A percentile compares a stretch with the other conserved stretches of the same genome.
phyloP scores from a whole-genome alignment of 73 alveolate species.

The Effrenium voratum region DNA sequence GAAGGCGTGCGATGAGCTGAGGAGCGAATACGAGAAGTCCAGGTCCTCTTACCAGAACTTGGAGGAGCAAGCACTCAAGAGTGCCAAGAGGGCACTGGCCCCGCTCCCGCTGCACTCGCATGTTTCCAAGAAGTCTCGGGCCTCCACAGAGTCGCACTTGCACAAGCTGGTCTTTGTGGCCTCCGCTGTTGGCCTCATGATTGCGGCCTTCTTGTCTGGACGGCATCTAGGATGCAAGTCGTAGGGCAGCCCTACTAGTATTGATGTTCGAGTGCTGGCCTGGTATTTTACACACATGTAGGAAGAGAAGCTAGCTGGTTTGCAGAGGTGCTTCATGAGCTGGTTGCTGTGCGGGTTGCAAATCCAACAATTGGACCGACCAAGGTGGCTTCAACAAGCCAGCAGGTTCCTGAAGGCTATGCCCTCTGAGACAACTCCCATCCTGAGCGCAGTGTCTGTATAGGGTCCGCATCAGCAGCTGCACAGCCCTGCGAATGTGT shows the following conservation, averaged over 20 bases:
- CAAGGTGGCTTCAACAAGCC: slow-evolving; percentile 48
- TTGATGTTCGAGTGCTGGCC: background rate
- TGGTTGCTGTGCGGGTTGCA: no score
- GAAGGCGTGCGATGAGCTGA: background rate
- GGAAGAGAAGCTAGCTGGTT: background rate
- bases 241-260: no score
- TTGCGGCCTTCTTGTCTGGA: background rate
- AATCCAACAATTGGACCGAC: background rate
- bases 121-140: slow-evolving; percentile 1
- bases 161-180: background rate
- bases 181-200: background rate
- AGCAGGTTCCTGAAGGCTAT: background rate
- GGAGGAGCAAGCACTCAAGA: slow-evolving; percentile 40
- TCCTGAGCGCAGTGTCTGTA: slow-evolving; percentile 5
- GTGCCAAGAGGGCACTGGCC: slow-evolving; percentile 5
- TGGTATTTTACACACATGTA: background rate
- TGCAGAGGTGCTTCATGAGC: background rate
- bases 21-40: slow-evolving; percentile 11
- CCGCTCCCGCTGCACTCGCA: slow-evolving; percentile 18
- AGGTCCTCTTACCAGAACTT: background rate
- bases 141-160: background rate
- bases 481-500: no score
- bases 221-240: slow-evolving; percentile 28
- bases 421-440: slow-evolving; percentile 44
- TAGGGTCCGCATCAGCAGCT: background rate